Base-by-base conservation (phyloP, 257 asterid species). In the Lavandula angustifolia region DNA sequence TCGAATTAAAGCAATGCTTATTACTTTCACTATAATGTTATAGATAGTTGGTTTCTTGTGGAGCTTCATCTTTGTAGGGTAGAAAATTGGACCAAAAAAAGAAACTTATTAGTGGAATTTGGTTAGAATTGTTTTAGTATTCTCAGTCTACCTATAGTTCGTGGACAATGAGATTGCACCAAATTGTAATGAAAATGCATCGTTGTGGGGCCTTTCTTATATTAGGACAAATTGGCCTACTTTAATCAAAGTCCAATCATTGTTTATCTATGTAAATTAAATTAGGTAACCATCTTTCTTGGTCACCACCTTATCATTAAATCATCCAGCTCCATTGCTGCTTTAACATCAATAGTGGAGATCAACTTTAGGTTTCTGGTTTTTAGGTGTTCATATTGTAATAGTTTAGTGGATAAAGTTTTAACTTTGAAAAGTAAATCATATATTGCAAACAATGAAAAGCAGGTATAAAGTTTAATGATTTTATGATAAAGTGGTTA, bases 251-350 rank as follows among this genome's bases (percentile, higher is more conserved):
- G 81, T 82, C 82, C 70, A 68, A 67, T 81, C 79, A 75, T 40
- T 43, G 74, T 73, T 22, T 58, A 73, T 58, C 70, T 62, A 55
- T 64, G 68, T 57, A 68, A 75, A 71, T 75, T 75, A 73, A 81
- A 79, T 79, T 81, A 79, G 89, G 84, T 71, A 82, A 60, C 81
- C 78, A 64, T 80, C 88, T 70, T 66, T 66, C 44, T 32, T 57
- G 56, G 69, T 66, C 78, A 74, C 79, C 27, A 22, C 27, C 27
- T 22, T 22, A 22, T 22, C 27, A 22, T 22, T 22, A 22, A 22
- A 22, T 22, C 27, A 22, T 22, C 27, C 27, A 22, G 2, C 27
- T 22, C 27, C 27, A 0, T 22, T 22, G 27, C 27, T n/a, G n/a
- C n/a, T n/a, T n/a, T n/a, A n/a, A n/a, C n/a, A 59, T 73, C 76